phyloP scores from a whole-genome alignment of 2,329 filamentous ascomycete species.

The Amylocarpus encephaloides region DNA sequence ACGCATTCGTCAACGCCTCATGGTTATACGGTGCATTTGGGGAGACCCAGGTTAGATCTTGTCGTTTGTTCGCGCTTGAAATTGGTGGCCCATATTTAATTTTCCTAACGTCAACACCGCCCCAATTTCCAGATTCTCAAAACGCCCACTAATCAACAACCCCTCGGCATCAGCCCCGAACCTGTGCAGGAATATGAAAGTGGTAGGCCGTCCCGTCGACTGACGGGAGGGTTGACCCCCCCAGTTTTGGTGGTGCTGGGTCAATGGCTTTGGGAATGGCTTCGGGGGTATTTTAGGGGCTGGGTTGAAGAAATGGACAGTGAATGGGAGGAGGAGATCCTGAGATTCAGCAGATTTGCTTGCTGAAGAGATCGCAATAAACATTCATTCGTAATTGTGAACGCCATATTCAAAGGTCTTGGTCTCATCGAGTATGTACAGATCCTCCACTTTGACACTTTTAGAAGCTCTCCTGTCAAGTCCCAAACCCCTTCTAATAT shows the following conservation, averaged over 20 bases:
- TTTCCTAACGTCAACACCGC: background rate
- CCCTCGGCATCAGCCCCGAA: slow-evolving; percentile 74
- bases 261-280: too few relatives aligned
- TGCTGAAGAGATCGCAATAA: too few relatives aligned
- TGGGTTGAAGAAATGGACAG: too few relatives aligned
- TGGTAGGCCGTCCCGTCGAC: background rate
- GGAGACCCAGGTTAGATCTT: slow-evolving; percentile 43
- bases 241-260: too few relatives aligned
- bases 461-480: background rate
- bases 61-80: slow-evolving; percentile 42
- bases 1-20: slow-evolving; percentile 40
- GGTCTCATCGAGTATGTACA: background rate
- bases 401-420: too few relatives aligned
- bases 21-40: slow-evolving; percentile 43
- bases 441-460: background rate
- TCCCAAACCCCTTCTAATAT: background rate
- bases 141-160: slow-evolving; percentile 59
- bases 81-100: slow-evolving; percentile 39
- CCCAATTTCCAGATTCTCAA: background rate
- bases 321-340: too few relatives aligned
- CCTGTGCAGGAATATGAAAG: slow-evolving; percentile 45
- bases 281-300: too few relatives aligned
- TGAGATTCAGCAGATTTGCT: too few relatives aligned
- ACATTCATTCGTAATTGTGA: too few relatives aligned
- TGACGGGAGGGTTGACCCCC: background rate